Percentiles rank a stretch among this genome's conserved stretches.
phyloP scores from a whole-genome alignment of 2,329 filamentous ascomycete species.

The Neonectria magnoliae region DNA sequence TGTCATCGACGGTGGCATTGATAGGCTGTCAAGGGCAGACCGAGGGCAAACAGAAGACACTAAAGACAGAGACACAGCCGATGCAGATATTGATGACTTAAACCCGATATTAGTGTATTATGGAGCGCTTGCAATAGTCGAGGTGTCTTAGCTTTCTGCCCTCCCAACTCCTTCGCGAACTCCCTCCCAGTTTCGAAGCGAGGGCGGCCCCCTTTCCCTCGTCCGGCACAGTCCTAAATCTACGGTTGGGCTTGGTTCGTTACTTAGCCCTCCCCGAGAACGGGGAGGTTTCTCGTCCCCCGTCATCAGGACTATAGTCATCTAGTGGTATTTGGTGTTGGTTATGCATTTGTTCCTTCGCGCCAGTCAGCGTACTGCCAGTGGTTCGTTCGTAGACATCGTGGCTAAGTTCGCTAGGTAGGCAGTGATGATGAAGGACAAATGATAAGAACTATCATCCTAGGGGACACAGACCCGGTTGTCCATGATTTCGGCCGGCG shows the following conservation, averaged over 20 bases:
- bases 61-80: neutral
- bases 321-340: neutral
- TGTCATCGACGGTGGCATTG: too few species aligned
- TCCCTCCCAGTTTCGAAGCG: neutral
- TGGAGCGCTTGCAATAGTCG: neutral
- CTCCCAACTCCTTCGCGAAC: neutral
- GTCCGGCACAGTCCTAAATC: neutral
- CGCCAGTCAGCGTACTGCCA: too few species aligned
- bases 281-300: neutral
- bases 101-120: neutral
- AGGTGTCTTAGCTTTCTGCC: neutral
- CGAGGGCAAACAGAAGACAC: neutral
- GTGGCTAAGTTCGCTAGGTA: too few species aligned
- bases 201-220: neutral
- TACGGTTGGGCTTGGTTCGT: neutral
- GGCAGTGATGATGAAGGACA: too few species aligned
- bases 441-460: neutral
- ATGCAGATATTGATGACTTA: neutral
- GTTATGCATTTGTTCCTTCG: neutral
- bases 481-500: neutral
- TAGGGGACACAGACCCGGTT: neutral
- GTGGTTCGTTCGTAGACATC: too few species aligned
- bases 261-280: neutral
- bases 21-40: too few species aligned
- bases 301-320: neutral